Base-by-base conservation (phyloP, 2,329 filamentous ascomycete genomes). In the Phoma sp. region DNA sequence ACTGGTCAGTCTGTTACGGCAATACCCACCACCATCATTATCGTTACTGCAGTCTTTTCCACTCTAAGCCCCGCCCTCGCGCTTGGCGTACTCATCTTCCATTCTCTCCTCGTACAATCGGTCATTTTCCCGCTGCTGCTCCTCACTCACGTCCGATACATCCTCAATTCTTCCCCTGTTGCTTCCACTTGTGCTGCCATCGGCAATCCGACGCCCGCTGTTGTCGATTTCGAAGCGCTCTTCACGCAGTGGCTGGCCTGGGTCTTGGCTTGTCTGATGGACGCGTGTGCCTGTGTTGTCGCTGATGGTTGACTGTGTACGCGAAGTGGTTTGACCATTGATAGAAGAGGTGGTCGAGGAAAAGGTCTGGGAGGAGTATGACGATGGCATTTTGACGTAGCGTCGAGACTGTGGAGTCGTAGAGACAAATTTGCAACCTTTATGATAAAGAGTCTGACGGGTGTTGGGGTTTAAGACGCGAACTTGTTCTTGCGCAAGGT, bases 11-110 rank as follows among this genome's bases (percentile, higher is more conserved):
- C 18, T 18, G 18, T 2, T 18, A 18, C 18, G 18, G 18, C 18
- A 18, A 18, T 18, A 18, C 18, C 18, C 18, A 18, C 18, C 18
- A 18, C 18, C 18, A 18, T 18, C 18, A 18, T 18, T 2, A 18
- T 18, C 18, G 18, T 18, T 18, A 18, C 18, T 18, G 18, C 18
- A 18, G 18, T 18, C 18, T 18, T 18, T 18, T 18, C 18, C 18
- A 2, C 2, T 13, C 18, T 33, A 75, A 40, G 73, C 73, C 18
- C 73, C 73, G 0, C 73, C 73, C 62, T 76, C 73, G 7, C 73
- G 44, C 67, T 76, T 76, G 4, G 73, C 73, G 58, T 76, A 76
- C 57, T 76, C 73, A 55, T 75, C 73, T 61, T 76, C 73, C 41
- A 76, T 76, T 6, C 71, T 60, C 61, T 75, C 73, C 56, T 75